Conservation (phyloP, 495 filamentous ascomycete species). For the Talaromyces liani region DNA sequence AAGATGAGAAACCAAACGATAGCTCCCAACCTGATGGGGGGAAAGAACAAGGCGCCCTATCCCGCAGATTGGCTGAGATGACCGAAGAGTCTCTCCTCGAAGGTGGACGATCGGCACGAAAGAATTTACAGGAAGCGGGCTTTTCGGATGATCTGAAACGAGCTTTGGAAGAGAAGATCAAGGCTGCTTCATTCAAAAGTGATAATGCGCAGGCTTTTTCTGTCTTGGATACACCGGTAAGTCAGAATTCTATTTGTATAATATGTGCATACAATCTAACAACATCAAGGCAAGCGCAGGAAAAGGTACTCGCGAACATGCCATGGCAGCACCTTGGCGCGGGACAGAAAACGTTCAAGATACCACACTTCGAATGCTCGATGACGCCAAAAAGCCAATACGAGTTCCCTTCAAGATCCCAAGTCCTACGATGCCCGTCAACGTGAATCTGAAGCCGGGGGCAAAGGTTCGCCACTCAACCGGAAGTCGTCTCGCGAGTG, state of each 20-base stretch:
- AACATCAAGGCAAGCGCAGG: slow-evolving; percentile 50
- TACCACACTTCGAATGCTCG: slow-evolving; percentile 78
- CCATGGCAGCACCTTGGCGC: slow-evolving; percentile 67
- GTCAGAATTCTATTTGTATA: slow-evolving; percentile 6
- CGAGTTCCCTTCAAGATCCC: slow-evolving; percentile 45
- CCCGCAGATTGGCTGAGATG: slow-evolving; percentile 64
- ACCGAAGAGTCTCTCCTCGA: slow-evolving; percentile 71
- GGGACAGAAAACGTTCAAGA: slow-evolving; percentile 70
- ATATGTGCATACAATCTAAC: slow-evolving; percentile 4
- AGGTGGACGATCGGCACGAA: slow-evolving; percentile 61
- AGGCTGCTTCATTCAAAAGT: slow-evolving; percentile 59
- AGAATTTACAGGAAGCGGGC: slow-evolving; percentile 74
- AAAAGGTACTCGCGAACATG: slow-evolving; percentile 63
- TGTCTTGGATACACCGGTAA: slow-evolving; percentile 54
- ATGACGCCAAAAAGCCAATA: slow-evolving; percentile 71
- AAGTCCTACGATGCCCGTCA: slow-evolving; percentile 42
- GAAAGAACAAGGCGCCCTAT: slow-evolving; percentile 53
- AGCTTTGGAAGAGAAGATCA: slow-evolving; percentile 65
- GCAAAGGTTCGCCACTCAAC: slow-evolving; percentile 30
- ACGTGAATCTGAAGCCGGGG: slow-evolving; percentile 48
- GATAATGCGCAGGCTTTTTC: slow-evolving; percentile 65
- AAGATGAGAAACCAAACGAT: slow-evolving; percentile 1
- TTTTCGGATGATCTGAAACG: slow-evolving; percentile 81
- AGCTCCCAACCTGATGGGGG: not conserved
- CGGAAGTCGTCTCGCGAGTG: slow-evolving; percentile 62